Conservation (phyloP, 805 yeast species). For the Saccharomyces kudriavzevii region DNA sequence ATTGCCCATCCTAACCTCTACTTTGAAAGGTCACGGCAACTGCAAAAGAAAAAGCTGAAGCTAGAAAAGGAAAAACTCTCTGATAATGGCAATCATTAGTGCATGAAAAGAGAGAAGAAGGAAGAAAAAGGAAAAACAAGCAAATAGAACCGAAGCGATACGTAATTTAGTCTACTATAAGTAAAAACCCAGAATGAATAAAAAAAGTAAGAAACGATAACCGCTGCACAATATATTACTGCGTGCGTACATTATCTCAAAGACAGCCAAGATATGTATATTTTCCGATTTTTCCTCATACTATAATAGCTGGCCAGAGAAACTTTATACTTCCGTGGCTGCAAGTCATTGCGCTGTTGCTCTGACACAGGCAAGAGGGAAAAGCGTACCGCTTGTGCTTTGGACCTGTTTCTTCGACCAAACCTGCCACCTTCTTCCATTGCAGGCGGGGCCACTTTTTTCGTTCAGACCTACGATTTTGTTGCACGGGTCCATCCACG, state of each 20-base stretch:
- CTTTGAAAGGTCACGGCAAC: conserved; percentile 65
- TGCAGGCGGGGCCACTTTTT: neutral
- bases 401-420: neutral
- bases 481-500: neutral
- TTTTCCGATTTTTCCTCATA: neutral
- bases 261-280: neutral
- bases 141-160: neutral
- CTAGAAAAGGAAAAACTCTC: conserved; percentile 5
- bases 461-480: neutral
- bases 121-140: neutral
- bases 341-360: neutral
- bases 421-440: neutral
- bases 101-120: neutral
- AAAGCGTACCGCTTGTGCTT: neutral
- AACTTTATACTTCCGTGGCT: neutral
- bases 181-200: neutral
- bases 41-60: conserved; percentile 33
- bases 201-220: neutral
- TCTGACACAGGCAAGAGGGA: neutral
- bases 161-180: neutral
- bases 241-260: neutral
- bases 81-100: neutral
- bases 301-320: neutral
- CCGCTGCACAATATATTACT: neutral
- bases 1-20: conserved; percentile 85